Percentiles rank a stretch among this genome's conserved stretches.
phyloP scores from a whole-genome alignment of 495 filamentous ascomycete species.

The Penicillium longicatenatum region DNA sequence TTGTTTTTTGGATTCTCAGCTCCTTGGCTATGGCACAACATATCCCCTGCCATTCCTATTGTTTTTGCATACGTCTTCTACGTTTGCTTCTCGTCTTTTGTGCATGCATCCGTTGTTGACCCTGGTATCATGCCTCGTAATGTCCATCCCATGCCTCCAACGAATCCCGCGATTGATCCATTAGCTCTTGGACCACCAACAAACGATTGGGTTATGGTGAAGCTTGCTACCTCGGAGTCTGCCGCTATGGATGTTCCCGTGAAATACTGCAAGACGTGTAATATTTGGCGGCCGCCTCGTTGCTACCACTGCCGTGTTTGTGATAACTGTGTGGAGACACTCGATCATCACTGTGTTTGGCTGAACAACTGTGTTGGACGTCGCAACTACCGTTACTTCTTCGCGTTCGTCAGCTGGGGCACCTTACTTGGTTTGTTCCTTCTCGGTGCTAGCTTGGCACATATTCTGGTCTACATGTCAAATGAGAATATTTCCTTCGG shows the following conservation, averaged over 20 bases:
- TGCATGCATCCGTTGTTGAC: slow-evolving; percentile 89
- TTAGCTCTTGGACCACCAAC: slow-evolving; percentile 77
- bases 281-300: slow-evolving; percentile 92
- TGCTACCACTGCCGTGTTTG: slow-evolving; percentile 96
- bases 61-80: slow-evolving; percentile 88
- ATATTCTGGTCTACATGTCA: slow-evolving; percentile 71
- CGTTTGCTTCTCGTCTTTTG: slow-evolving; percentile 86
- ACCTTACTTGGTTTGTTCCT: slow-evolving; percentile 79
- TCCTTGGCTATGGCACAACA: slow-evolving; percentile 85
- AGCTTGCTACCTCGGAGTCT: slow-evolving; percentile 67
- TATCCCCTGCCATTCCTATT: slow-evolving; percentile 91
- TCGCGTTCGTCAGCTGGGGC: slow-evolving; percentile 76
- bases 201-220: slow-evolving; percentile 89
- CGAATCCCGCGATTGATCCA: slow-evolving; percentile 68
- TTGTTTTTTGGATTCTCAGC: slow-evolving; percentile 89
- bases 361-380: slow-evolving; percentile 98
- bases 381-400: slow-evolving; percentile 98
- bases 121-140: slow-evolving; percentile 93
- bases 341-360: slow-evolving; percentile 99
- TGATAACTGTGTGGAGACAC: slow-evolving; percentile 95
- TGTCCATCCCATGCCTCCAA: slow-evolving; percentile 63
- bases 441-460: slow-evolving; percentile 72
- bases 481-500: slow-evolving; percentile 64
- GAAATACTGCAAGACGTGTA: slow-evolving; percentile 96
- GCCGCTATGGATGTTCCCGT: slow-evolving; percentile 95